Evolutionary conservation across 208 protist species (phyloP).

Genomic region (Balamuthia mandrillaris): DNA sequence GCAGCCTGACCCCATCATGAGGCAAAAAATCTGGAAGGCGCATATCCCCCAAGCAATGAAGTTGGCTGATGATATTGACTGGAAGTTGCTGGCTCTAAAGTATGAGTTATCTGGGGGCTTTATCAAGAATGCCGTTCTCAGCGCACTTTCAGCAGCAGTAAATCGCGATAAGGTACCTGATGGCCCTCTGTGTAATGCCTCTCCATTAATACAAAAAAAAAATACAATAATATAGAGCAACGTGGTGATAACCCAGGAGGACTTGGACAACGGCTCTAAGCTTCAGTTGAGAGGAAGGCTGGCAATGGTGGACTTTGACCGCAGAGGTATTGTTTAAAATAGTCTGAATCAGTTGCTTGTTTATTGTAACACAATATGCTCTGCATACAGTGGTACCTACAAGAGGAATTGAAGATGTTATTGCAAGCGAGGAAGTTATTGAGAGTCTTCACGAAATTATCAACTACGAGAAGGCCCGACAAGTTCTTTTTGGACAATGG

Average conservation of each 20-base stretch:
- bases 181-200: too few species aligned
- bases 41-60: slow-evolving; percentile 39
- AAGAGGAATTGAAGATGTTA: slow-evolving; percentile 41
- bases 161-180: too few species aligned
- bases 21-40: slow-evolving; percentile 46
- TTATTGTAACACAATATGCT: too few species aligned
- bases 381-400: slow-evolving; percentile 1
- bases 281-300: slow-evolving; percentile 30
- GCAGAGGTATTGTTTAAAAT: too few species aligned
- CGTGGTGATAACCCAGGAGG: too few species aligned
- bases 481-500: slow-evolving; percentile 57
- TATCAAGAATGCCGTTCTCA: slow-evolving; percentile 70
- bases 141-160: too few species aligned
- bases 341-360: too few species aligned
- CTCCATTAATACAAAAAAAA: too few species aligned
- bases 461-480: slow-evolving; percentile 53
- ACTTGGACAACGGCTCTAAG: slow-evolving; percentile 50
- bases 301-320: slow-evolving; percentile 50
- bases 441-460: too few species aligned
- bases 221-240: too few species aligned
- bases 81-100: slow-evolving; percentile 38
- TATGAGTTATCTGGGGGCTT: slow-evolving; percentile 61
- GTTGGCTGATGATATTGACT: slow-evolving; percentile 43
- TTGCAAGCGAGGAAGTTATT: slow-evolving; percentile 22
- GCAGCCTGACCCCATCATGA: slow-evolving; percentile 42